phyloP scores from a whole-genome alignment of 1,139 yeast genomes.

The Saccharomyces hybrid region DNA sequence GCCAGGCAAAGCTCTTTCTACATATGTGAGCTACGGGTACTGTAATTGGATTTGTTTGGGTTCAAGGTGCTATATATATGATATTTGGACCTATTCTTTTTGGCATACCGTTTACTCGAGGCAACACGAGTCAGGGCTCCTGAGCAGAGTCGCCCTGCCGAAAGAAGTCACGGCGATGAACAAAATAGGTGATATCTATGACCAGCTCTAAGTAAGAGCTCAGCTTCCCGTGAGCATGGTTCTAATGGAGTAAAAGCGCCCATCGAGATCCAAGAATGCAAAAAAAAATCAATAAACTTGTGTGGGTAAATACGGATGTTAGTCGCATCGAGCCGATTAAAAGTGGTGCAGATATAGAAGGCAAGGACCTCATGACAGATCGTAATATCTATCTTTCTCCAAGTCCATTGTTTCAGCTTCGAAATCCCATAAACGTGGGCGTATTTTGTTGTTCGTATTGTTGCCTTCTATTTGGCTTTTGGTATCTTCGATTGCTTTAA shows the following conservation, averaged over 20 bases:
- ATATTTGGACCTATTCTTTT: background rate
- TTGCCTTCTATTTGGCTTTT: conserved; percentile 3
- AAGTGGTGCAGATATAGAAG: background rate
- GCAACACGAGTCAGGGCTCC: background rate
- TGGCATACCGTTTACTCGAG: background rate
- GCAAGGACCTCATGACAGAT: conserved; percentile 19
- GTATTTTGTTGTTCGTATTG: conserved; percentile 7
- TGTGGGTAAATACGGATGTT: background rate
- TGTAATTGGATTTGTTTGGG: background rate
- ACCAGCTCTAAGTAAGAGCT: background rate
- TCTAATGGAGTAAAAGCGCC: background rate
- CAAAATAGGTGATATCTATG: background rate
- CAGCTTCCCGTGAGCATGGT: background rate
- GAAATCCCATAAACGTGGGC: conserved; percentile 26
- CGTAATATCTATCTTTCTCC: conserved; percentile 48
- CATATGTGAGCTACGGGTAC: background rate
- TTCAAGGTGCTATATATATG: background rate
- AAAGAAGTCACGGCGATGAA: conserved; percentile 9
- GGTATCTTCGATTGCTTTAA: conserved; percentile 33
- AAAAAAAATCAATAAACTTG: background rate
- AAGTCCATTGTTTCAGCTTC: conserved; percentile 40
- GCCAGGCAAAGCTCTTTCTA: background rate
- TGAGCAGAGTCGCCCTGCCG: conserved; percentile 16
- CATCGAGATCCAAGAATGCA: background rate
- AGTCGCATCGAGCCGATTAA: background rate